Base-by-base conservation (phyloP, 2,329 filamentous ascomycete species). In the Diplodia corticola region DNA sequence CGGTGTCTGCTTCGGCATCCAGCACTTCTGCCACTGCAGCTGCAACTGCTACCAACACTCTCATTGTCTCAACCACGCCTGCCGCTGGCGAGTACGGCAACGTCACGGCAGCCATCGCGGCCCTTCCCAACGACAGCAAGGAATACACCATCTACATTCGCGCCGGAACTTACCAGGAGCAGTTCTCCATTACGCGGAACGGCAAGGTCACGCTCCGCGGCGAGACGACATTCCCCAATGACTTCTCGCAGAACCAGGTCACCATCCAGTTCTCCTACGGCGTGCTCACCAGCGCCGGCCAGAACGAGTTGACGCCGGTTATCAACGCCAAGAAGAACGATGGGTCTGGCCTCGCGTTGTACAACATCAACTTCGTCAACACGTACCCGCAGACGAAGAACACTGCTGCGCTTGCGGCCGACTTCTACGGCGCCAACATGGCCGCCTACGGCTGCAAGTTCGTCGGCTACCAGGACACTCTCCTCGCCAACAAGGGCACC, bases 361-460 rank as follows among this genome's bases (percentile, higher is more conserved):
- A 88, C 75, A 89, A 88, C 67, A 76, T 89, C 68, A 84, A 86
- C 71, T 77, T 85, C 2, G 80, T 79, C 60, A 86, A 86, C 63
- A 70, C 70, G 1, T 71, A 70, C 50, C 71, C 71, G 20, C 28
- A 68, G 17, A 69, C 69, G 1, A 48, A 33, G 2, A 69, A 85
- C 70, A 83, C 81, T 5, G 76, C 86, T 48, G 84, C 85, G 0
- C 68, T 87, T 4, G 80, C 80, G 50, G 82, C 84, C 0, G 80
- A 83, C 35, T 80, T 74, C 12, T 35, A 50, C 20, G 75, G 71
- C 28, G 6, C 35, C 0, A 73, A 82, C 50, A 82, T 85, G 76
- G 83, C 82, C 22, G 86, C 84, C 75, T 86, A 86, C 70, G 84
- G 77, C 24, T 83, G 82, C 68, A 77, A 80, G 55, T 78, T 87